Evolutionary conservation across 179 eudicot genomes (phyloP), one percentile per base, ranked within the genome.

Genomic region (Spinacia oleracea): DNA sequence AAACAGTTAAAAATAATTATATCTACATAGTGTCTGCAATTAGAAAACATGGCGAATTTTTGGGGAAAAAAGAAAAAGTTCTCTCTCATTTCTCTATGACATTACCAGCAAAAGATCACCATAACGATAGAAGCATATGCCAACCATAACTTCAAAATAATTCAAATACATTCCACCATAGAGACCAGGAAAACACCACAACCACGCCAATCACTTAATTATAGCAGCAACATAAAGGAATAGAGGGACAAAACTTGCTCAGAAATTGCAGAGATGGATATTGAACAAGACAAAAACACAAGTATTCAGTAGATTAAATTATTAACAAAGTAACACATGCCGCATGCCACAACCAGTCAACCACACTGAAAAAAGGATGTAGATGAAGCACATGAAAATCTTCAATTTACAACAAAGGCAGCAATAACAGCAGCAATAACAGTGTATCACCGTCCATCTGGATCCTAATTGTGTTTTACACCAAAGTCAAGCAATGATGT

Each of bases 401-500:
- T 4, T 2, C 67, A 74, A 70, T 32, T 5, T 20, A n/a, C 4
- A 71, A 21, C 55, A 46, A 25, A 21, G 55, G 72, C 53, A 16
- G 40, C 34, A 31, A 45, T 63, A 35, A 38, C 21, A 40, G 18
- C 8, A 64, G 45, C n/a, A 16, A 58, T 6, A 64, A 15, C 55
- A 51, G 25, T 16, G 40, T 31, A 51, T 42, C 51, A n/a, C 21
- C n/a, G n/a, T n/a, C n/a, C n/a, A n/a, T n/a, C 16, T 16, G 20
- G 58, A 53, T 50, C 7, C 23, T 40, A 20, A n/a, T 43, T 72
- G 31, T 43, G 27, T 38, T n/a, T 14, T 70, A 64, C 73, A 43
- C 45, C 68, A 67, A 40, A n/a, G 34, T 27, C 38, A 68, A 73
- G 51, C 23, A 72, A 65, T 25, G 79, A 51, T n/a, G 2, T 58